Base-by-base conservation (phyloP, 257 asterid species). In the Buddleja alternifolia region DNA sequence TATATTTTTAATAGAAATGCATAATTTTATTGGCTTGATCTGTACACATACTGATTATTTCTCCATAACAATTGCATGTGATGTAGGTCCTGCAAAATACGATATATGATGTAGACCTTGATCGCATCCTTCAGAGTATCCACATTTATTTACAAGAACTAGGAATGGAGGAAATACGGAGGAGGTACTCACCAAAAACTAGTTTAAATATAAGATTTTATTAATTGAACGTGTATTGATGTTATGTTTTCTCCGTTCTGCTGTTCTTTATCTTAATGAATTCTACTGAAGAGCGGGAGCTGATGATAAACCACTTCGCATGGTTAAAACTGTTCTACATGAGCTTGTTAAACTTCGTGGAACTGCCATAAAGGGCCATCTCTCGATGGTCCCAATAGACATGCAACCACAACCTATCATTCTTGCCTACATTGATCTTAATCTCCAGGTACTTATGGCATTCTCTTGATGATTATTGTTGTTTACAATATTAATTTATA, bases 291-390 rank as follows among this genome's bases (percentile, higher is more conserved):
- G 99, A 83, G 99, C 99, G 61, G 99, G 98, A 66, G 99, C 99
- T 58, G 99, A 91, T 80, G 99, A 94, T 76, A 94, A 94, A 75
- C 98, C 99, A 47, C 88, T 94, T 66, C 92, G 99, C 69, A 94
- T 94, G 99, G 99, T 94, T 70, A 94, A 94, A 86, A 91, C 98
- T 67, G 99, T 94, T 79, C 85, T 94, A 48, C 98, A 91, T 40
- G 99, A 94, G 77, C 98, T 94, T 81, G 99, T 94, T 71, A 94
- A 94, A 84, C 95, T 94, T 77, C 97, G 95, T 17, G 98, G 97
- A 73, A 91, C 98, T 78, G 98, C 98, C 70, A 94, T 94, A 64
- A 94, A 94, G 81, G 99, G 97, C 14, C 99, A 94, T 78, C 95
- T 94, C 46, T 94, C 99, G 42, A 82, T 89, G 96, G 98, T 91